Conservation (phyloP, 352 stramenopile species). For the Stephanocyclus meneghinianus region DNA sequence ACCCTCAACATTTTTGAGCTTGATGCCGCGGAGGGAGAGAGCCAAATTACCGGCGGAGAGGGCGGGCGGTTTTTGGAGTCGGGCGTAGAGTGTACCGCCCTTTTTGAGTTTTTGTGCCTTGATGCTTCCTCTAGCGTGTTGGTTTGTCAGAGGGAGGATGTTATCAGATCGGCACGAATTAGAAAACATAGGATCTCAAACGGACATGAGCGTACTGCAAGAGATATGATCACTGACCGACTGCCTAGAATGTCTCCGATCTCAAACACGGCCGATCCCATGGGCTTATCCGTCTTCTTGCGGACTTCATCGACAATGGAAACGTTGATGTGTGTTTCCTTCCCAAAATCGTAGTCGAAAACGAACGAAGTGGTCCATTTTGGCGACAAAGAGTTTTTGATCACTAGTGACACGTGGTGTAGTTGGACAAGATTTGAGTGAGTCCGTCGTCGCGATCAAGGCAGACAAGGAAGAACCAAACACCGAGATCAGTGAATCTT, state of each 20-base stretch:
- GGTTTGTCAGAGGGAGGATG: background rate
- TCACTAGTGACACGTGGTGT: constrained; percentile 25
- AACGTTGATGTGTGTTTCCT: constrained; percentile 62
- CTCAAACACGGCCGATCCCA: constrained; percentile 69
- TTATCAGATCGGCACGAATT: background rate
- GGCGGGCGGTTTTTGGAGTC: constrained; percentile 43
- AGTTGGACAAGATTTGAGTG: background rate
- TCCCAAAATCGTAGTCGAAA: constrained; percentile 68
- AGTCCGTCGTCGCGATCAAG: too few relatives aligned
- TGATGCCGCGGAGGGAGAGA: constrained; percentile 54
- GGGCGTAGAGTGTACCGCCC: constrained; percentile 58
- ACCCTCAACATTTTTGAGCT: constrained; percentile 70
- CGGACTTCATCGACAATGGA: constrained; percentile 67
- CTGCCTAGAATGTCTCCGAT: constrained; percentile 71
- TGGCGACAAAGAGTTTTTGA: constrained; percentile 68
- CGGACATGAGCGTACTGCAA: background rate
- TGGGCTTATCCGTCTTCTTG: constrained; percentile 59
- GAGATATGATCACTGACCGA: constrained; percentile 12
- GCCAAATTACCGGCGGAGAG: constrained; percentile 34
- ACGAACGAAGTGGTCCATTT: constrained; percentile 63
- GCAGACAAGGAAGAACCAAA: too few relatives aligned
- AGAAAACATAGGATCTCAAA: constrained; percentile 6
- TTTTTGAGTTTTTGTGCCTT: constrained; percentile 70
- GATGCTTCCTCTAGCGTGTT: constrained; percentile 46
- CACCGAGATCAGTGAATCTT: too few relatives aligned